A percentile compares a stretch with the other conserved stretches of the same genome.
phyloP scores from a whole-genome alignment of 2,329 filamentous ascomycete species.

The Epicoccum sorghinum region DNA sequence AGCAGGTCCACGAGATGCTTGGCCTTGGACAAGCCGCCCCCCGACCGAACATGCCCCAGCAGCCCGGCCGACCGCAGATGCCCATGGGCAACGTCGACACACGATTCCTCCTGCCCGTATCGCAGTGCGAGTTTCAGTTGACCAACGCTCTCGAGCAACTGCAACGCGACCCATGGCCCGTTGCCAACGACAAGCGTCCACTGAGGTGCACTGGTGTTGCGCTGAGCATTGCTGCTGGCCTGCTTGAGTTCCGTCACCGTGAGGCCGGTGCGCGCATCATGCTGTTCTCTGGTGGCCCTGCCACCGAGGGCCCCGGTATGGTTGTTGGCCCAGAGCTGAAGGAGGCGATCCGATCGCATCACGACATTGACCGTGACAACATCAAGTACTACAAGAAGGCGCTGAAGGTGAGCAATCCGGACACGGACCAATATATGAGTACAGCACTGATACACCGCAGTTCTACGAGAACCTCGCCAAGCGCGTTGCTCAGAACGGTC shows the following conservation, averaged over 20 bases:
- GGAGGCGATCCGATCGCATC: slow-evolving; percentile 96
- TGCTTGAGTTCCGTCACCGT: slow-evolving; percentile 93
- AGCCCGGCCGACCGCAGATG: slow-evolving; percentile 72
- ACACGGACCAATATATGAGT: no score
- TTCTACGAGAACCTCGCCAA: slow-evolving; percentile 97
- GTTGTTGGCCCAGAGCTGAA: slow-evolving; percentile 94
- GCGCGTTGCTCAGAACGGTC: slow-evolving; percentile 92
- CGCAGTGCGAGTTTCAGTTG: slow-evolving; percentile 95
- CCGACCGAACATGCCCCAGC: slow-evolving; percentile 71
- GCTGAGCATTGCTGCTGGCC: slow-evolving; percentile 89
- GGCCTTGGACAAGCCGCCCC: slow-evolving; percentile 75
- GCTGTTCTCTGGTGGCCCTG: slow-evolving; percentile 93
- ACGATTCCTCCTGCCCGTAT: slow-evolving; percentile 90
- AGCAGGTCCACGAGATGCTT: slow-evolving; percentile 99
- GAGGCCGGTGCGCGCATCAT: slow-evolving; percentile 95
- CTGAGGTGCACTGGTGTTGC: slow-evolving; percentile 94
- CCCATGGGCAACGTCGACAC: slow-evolving; percentile 80
- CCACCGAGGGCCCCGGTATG: slow-evolving; percentile 95
- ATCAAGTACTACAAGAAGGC: slow-evolving; percentile 99
- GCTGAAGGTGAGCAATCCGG: slow-evolving; percentile 69
- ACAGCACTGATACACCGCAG: slow-evolving; percentile 48
- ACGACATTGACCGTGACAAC: slow-evolving; percentile 98
- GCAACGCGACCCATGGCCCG: slow-evolving; percentile 97
- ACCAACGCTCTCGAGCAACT: slow-evolving; percentile 94
- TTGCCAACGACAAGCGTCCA: slow-evolving; percentile 88